These are phyloP conservation scores for Thelephora aurantiotincta DNA, from an alignment of 768 basidiomycete species.

Conservation along the genomic window DNA sequence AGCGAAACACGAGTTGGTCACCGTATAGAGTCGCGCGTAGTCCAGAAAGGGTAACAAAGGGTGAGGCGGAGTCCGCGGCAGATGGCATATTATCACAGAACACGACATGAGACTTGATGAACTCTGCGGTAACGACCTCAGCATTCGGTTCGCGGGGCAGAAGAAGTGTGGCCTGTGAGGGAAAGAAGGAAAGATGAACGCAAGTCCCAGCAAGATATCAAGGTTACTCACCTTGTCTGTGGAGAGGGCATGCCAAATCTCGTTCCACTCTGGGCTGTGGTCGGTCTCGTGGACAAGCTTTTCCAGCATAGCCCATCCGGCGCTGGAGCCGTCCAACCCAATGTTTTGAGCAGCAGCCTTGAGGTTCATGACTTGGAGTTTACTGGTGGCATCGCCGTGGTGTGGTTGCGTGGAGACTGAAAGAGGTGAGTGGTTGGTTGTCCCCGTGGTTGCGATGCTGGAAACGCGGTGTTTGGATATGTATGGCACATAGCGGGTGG, in stretches of 20 bases:
- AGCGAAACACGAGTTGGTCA: slow-evolving; percentile 27
- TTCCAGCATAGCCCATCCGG: slow-evolving; percentile 73
- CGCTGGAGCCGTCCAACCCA: slow-evolving; percentile 45
- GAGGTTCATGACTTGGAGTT: slow-evolving; percentile 57
- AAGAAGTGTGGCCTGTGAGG: slow-evolving; percentile 57
- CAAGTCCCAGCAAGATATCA: slow-evolving; percentile 1
- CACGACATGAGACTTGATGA: slow-evolving; percentile 73
- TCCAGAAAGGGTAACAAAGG: slow-evolving; percentile 71
- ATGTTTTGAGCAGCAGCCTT: slow-evolving; percentile 59
- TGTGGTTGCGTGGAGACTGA: slow-evolving; percentile 25
- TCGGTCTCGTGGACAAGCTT: slow-evolving; percentile 41
- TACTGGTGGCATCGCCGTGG: slow-evolving; percentile 49
- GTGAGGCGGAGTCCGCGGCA: slow-evolving; percentile 24
- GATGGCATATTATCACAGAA: slow-evolving; percentile 30
- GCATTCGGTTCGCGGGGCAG: slow-evolving; percentile 54
- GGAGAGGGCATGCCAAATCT: slow-evolving; percentile 50
- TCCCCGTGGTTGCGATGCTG: slow-evolving; percentile 28
- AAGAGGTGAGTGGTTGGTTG: slow-evolving; percentile 25
- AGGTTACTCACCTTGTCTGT: slow-evolving; percentile 44
- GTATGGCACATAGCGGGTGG: slow-evolving; percentile 57
- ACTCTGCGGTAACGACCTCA: slow-evolving; percentile 51
- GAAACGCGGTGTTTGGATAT: slow-evolving; percentile 55
- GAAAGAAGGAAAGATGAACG: slow-evolving; percentile 1
- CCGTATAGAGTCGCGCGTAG: slow-evolving; percentile 44
- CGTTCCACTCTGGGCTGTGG: slow-evolving; percentile 47